These are phyloP conservation scores for Coemansia sp. DNA, from an alignment of 192 early-diverging fungal genomes.

Conservation along the genomic window DNA sequence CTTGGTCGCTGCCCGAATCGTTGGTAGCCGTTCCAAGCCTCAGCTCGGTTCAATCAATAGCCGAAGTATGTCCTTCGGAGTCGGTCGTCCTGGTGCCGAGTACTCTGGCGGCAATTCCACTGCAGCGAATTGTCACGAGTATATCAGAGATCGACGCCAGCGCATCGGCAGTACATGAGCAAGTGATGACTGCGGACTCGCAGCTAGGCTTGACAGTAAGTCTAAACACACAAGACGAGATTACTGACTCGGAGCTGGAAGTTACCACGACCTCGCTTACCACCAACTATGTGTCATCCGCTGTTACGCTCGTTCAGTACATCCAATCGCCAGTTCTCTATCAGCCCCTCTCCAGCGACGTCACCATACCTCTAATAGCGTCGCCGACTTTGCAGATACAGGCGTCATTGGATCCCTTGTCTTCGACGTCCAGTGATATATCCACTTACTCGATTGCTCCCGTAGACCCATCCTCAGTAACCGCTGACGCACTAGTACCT, in stretches of 20 bases:
- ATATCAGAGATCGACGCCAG: background rate
- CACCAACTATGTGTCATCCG: background rate
- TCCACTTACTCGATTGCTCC: background rate
- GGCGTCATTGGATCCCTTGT: background rate
- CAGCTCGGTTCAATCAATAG: background rate
- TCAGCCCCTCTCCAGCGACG: background rate
- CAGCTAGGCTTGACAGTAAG: slow-evolving; percentile 13
- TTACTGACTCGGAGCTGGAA: slow-evolving; percentile 17
- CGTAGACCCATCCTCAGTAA: background rate
- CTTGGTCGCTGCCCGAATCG: slow-evolving; percentile 8
- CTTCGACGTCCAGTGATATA: background rate
- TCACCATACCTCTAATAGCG: background rate
- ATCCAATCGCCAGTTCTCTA: background rate
- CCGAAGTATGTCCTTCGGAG: too few relatives aligned
- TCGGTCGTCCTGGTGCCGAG: background rate
- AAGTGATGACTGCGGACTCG: slow-evolving; percentile 24
- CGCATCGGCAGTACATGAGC: slow-evolving; percentile 25
- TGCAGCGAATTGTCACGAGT: background rate
- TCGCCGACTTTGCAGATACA: background rate
- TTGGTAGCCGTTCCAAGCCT: background rate
- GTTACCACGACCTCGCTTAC: background rate
- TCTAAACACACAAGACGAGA: slow-evolving; percentile 20
- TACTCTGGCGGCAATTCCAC: background rate
- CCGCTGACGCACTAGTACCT: background rate
- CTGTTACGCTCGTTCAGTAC: background rate